Evolutionary conservation across 2,329 filamentous ascomycete species (phyloP).

Genomic region (Pseudogymnoascus sp.): DNA sequence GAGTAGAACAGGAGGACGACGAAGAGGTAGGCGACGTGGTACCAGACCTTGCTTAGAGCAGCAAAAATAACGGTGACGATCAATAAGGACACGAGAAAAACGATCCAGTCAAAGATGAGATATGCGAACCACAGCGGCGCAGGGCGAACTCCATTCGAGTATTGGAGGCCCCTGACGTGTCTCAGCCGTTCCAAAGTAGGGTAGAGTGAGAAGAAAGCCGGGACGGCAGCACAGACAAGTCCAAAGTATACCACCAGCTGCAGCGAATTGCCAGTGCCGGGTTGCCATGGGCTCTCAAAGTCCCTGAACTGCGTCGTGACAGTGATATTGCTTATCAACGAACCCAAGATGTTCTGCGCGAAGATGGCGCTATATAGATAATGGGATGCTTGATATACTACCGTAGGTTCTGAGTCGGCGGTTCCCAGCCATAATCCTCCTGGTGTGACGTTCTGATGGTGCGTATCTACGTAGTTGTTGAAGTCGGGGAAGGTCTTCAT

Average conservation of each 20-base stretch:
- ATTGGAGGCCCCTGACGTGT: slow-evolving; percentile 77
- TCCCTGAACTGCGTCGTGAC: slow-evolving; percentile 65
- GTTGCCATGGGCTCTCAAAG: slow-evolving; percentile 67
- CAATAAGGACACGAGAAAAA: slow-evolving; percentile 59
- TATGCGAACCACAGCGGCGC: slow-evolving; percentile 82
- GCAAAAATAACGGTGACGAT: slow-evolving; percentile 63
- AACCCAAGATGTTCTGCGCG: slow-evolving; percentile 57
- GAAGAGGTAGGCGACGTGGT: slow-evolving; percentile 72
- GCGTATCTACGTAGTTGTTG: slow-evolving; percentile 51
- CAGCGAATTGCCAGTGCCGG: slow-evolving; percentile 61
- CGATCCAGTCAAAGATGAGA: slow-evolving; percentile 66
- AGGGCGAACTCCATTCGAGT: slow-evolving; percentile 81
- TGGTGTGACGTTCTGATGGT: slow-evolving; percentile 61
- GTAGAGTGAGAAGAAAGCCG: slow-evolving; percentile 82
- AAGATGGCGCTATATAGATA: slow-evolving; percentile 47
- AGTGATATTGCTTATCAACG: slow-evolving; percentile 56
- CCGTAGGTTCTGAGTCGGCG: slow-evolving; percentile 47
- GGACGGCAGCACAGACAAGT: slow-evolving; percentile 67
- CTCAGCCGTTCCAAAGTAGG: slow-evolving; percentile 74
- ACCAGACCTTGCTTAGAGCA: slow-evolving; percentile 57
- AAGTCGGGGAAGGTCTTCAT: slow-evolving; percentile 63
- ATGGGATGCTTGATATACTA: slow-evolving; percentile 62
- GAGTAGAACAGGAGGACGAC: slow-evolving; percentile 74
- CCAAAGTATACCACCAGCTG: slow-evolving; percentile 77
- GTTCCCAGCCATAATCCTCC: slow-evolving; percentile 74